Percentiles rank a stretch among this genome's conserved stretches.
Conservation (phyloP, 495 filamentous ascomycete genomes). For the Rostrohypoxylon terebratum region DNA sequence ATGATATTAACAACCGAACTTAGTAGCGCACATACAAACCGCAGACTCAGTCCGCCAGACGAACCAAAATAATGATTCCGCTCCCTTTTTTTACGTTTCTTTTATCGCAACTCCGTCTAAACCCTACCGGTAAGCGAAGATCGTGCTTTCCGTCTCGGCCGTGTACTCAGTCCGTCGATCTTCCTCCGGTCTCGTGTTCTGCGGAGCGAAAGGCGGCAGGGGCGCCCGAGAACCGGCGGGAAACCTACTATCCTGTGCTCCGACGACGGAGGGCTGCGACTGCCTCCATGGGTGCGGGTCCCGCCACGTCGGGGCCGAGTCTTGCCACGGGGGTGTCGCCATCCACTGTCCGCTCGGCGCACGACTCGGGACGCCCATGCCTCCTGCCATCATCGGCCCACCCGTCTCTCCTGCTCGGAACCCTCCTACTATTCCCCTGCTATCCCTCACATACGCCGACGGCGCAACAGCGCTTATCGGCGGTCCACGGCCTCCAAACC, state of each 20-base stretch:
- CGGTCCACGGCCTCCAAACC: background rate
- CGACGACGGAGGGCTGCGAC: constrained; percentile 31
- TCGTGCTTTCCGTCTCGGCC: constrained; percentile 36
- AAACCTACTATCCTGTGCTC: constrained; percentile 15
- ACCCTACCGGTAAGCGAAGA: constrained; percentile 40
- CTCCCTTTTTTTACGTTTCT: background rate
- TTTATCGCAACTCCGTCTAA: background rate
- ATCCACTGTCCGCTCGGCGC: constrained; percentile 40
- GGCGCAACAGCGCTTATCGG: constrained; percentile 16
- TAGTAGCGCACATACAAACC: constrained; percentile 23
- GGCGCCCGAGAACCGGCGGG: constrained; percentile 5
- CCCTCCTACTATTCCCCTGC: background rate
- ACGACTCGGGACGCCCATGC: background rate
- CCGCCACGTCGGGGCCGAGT: constrained; percentile 40
- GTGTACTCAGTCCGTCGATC: constrained; percentile 25
- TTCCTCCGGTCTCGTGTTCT: background rate
- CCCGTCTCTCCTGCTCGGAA: background rate
- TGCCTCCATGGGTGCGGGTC: constrained; percentile 43
- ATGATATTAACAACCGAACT: constrained; percentile 32
- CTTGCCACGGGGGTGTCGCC: constrained; percentile 42
- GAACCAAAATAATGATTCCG: constrained; percentile 24
- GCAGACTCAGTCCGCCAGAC: constrained; percentile 37
- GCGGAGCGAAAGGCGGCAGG: constrained; percentile 15
- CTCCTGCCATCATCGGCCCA: background rate
- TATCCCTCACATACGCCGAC: constrained; percentile 24